Evolutionary conservation across 208 protist species (phyloP).

Genomic region (Leptomonas seymouri): DNA sequence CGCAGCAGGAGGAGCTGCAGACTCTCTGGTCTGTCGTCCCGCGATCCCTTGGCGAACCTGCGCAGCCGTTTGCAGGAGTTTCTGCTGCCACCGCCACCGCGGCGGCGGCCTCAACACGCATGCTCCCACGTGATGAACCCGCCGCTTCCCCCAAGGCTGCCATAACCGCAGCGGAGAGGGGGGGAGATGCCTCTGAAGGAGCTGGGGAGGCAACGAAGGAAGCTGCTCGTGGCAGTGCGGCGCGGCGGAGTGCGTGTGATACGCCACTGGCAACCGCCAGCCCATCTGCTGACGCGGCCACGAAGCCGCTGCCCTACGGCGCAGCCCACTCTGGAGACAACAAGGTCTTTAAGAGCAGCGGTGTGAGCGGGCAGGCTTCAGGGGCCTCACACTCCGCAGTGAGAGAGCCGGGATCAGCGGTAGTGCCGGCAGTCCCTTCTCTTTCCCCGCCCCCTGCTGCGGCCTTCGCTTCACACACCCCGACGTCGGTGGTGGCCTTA

Average conservation of each 20-base stretch:
- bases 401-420: too few relatives aligned
- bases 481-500: constrained; percentile 19
- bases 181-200: background rate
- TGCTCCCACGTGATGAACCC: constrained; percentile 4
- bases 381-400: background rate
- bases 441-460: background rate
- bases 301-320: too few relatives aligned
- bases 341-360: background rate
- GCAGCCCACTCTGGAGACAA: background rate
- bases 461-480: too few relatives aligned
- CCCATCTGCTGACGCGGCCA: too few relatives aligned
- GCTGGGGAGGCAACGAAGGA: background rate
- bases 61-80: background rate
- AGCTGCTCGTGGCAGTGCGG: too few relatives aligned
- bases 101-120: background rate
- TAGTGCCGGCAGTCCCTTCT: background rate
- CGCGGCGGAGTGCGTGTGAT: too few relatives aligned
- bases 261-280: too few relatives aligned
- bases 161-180: background rate
- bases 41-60: background rate
- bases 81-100: constrained; percentile 1
- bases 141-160: background rate
- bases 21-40: constrained; percentile 14
- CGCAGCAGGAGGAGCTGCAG: background rate
- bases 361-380: background rate